A percentile compares a stretch with the other conserved stretches of the same genome.
These are phyloP conservation scores for Fusarium palustre DNA, from an alignment of 2,329 filamentous ascomycete species.

Conservation along the genomic window DNA sequence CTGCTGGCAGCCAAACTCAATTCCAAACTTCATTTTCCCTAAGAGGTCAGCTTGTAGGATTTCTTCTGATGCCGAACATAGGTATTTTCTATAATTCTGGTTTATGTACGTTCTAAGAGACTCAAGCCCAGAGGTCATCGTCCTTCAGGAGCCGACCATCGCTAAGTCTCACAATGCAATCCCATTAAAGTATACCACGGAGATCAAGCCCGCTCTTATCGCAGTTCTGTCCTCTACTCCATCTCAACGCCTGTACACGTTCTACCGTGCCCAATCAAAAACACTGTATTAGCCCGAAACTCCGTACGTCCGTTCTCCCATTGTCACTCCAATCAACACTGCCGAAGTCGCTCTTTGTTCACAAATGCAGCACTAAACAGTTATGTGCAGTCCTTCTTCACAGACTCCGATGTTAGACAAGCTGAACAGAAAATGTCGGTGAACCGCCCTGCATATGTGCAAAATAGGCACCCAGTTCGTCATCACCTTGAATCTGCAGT, in stretches of 20 bases:
- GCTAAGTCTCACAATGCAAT: neutral
- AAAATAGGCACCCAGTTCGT: slow-evolving; percentile 79
- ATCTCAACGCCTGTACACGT: slow-evolving; percentile 4
- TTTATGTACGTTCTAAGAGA: neutral
- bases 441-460: slow-evolving; percentile 66
- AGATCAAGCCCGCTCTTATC: slow-evolving; percentile 42
- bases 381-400: slow-evolving; percentile 12
- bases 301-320: slow-evolving; percentile 41
- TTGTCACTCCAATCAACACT: neutral
- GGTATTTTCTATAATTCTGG: neutral
- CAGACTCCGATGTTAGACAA: slow-evolving; percentile 47
- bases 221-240: slow-evolving; percentile 3
- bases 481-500: slow-evolving; percentile 75
- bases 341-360: neutral
- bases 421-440: slow-evolving; percentile 59
- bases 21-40: neutral
- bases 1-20: neutral
- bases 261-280: slow-evolving; percentile 30
- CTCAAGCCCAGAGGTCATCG: neutral
- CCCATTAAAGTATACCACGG: slow-evolving; percentile 24
- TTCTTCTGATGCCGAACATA: neutral
- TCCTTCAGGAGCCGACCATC: neutral
- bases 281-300: slow-evolving; percentile 25
- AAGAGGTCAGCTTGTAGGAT: neutral
- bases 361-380: neutral